Evolutionary conservation across 2,329 filamentous ascomycete genomes (phyloP).

Genomic region (Apiospora aurea): DNA sequence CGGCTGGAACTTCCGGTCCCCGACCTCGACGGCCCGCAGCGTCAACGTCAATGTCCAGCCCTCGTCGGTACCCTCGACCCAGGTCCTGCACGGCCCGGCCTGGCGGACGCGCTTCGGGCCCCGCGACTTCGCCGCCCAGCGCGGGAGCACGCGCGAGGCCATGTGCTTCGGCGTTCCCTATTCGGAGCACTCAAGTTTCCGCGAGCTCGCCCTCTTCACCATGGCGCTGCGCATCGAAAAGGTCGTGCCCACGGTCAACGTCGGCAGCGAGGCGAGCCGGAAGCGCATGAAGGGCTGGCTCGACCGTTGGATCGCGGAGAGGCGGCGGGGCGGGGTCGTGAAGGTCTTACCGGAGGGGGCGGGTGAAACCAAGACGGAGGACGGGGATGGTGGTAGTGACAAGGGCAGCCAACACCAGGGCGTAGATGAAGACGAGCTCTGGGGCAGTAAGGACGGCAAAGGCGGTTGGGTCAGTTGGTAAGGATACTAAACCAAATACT

Average conservation of each 20-base stretch:
- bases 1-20: constrained; percentile 90
- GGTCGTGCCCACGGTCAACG: constrained; percentile 92
- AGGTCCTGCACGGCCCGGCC: constrained; percentile 63
- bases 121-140: constrained; percentile 78
- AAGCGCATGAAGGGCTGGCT: constrained; percentile 70
- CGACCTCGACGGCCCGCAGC: constrained; percentile 62
- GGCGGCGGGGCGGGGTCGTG: constrained; percentile 62
- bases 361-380: constrained; percentile 32
- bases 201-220: constrained; percentile 92
- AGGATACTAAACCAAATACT: constrained; percentile 22
- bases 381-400: constrained; percentile 33
- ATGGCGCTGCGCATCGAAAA: constrained; percentile 87
- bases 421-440: constrained; percentile 39
- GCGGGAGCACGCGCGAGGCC: constrained; percentile 82
- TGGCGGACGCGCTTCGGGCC: constrained; percentile 81
- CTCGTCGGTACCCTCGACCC: constrained; percentile 55
- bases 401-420: constrained; percentile 44
- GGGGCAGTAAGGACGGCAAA: constrained; percentile 50
- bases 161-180: constrained; percentile 96
- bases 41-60: constrained; percentile 63
- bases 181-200: constrained; percentile 93
- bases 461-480: constrained; percentile 52
- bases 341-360: constrained; percentile 51
- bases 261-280: constrained; percentile 64
- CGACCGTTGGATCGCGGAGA: constrained; percentile 67